These are phyloP conservation scores for Amaranthus palmeri DNA, from an alignment of 148 eudicot species.

Conservation along the genomic window DNA sequence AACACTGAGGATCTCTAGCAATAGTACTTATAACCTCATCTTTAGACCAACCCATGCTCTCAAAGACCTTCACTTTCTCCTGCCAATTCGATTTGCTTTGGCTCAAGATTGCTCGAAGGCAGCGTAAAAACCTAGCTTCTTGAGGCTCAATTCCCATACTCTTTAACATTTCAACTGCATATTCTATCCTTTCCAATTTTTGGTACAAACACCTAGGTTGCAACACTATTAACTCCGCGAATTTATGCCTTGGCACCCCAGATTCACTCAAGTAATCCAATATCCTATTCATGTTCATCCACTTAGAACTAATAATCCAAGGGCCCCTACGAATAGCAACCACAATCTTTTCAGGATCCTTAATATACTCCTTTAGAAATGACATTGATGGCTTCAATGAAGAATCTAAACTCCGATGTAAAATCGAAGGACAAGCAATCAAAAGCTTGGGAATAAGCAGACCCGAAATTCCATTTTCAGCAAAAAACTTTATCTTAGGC, in stretches of 20 bases:
- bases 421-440: not conserved
- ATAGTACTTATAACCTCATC: constrained; percentile 10
- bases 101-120: constrained; percentile 9
- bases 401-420: constrained; percentile 13
- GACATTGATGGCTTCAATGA: constrained; percentile 15
- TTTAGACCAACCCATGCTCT: constrained; percentile 22
- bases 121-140: constrained; percentile 10
- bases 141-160: constrained; percentile 7
- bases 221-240: constrained; percentile 14
- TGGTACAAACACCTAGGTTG: constrained; percentile 18
- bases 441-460: constrained; percentile 9
- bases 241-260: constrained; percentile 4
- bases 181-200: not conserved
- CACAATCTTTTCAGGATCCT: not conserved
- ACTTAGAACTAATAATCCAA: constrained; percentile 14
- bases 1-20: constrained; percentile 7
- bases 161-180: constrained; percentile 14
- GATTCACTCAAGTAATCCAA: constrained; percentile 9
- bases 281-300: not conserved
- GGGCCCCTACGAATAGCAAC: not conserved
- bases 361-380: not conserved
- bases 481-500: constrained; percentile 14
- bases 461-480: constrained; percentile 15
- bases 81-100: constrained; percentile 15
- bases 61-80: constrained; percentile 12